Evolutionary conservation across 2,329 filamentous ascomycete species (phyloP).

Genomic region (Exserohilum rostratum): DNA sequence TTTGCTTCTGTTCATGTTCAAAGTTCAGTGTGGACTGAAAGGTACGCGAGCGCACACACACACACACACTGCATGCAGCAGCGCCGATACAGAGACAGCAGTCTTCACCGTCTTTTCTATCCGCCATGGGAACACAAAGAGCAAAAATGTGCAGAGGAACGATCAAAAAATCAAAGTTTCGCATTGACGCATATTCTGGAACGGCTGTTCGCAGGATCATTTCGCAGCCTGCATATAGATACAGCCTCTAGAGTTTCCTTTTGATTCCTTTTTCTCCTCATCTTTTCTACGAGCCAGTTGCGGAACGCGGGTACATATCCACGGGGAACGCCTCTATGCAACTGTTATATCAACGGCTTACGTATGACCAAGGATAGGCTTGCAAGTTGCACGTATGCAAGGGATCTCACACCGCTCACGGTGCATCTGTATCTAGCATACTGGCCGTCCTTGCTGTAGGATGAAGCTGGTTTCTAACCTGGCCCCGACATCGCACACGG

Average conservation of each 20-base stretch:
- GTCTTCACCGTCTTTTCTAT: slow-evolving; percentile 19
- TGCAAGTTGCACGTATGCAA: slow-evolving; percentile 8
- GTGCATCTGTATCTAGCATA: background rate
- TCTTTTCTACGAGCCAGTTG: slow-evolving; percentile 1
- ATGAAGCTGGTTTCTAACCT: slow-evolving; percentile 2
- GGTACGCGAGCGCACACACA: background rate
- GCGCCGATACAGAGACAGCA: background rate
- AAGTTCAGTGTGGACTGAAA: background rate
- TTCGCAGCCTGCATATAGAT: background rate
- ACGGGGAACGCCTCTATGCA: background rate
- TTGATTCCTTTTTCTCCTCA: background rate
- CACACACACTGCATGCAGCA: background rate
- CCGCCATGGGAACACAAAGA: background rate
- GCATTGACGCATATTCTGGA: slow-evolving; percentile 6
- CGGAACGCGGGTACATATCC: background rate
- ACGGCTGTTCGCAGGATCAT: slow-evolving; percentile 17
- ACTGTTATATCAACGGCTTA: slow-evolving; percentile 3
- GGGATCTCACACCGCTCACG: slow-evolving; percentile 5
- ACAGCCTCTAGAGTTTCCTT: background rate
- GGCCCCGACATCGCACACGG: background rate
- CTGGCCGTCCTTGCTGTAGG: background rate
- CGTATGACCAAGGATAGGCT: background rate
- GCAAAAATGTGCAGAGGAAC: background rate
- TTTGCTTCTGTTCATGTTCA: too few species aligned
- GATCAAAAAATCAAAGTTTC: background rate